A percentile compares a stretch with the other conserved stretches of the same genome.
These are phyloP conservation scores for Mortierella sp. DNA, from an alignment of 371 early-diverging fungal species.

Conservation along the genomic window DNA sequence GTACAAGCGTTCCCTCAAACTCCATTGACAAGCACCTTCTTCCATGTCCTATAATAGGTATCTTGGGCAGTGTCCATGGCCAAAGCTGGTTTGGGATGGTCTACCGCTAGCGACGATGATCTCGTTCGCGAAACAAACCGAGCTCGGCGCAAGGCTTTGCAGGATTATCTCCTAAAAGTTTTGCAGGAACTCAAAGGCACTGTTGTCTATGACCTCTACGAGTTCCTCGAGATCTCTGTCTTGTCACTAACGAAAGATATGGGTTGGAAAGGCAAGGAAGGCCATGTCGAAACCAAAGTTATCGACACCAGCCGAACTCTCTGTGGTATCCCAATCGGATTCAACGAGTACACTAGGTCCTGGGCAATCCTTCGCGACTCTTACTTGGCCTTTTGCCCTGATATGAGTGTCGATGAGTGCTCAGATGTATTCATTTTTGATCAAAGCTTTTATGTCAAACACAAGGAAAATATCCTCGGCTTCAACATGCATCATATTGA, in stretches of 20 bases:
- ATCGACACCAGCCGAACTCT: slow-evolving; percentile 57
- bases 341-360: slow-evolving; percentile 55
- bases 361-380: slow-evolving; percentile 88
- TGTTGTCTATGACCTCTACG: slow-evolving; percentile 81
- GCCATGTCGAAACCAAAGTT: slow-evolving; percentile 72
- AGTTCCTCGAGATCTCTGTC: slow-evolving; percentile 84
- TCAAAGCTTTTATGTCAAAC: slow-evolving; percentile 67
- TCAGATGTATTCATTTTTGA: slow-evolving; percentile 82
- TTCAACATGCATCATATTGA: slow-evolving; percentile 63
- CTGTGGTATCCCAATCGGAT: slow-evolving; percentile 68
- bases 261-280: slow-evolving; percentile 92
- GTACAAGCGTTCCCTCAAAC: neutral
- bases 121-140: slow-evolving; percentile 57
- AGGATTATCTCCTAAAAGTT: slow-evolving; percentile 70
- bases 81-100: slow-evolving; percentile 25
- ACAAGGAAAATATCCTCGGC: slow-evolving; percentile 66
- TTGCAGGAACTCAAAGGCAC: slow-evolving; percentile 72
- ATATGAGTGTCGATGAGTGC: slow-evolving; percentile 66
- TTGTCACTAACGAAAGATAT: slow-evolving; percentile 81
- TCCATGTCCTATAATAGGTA: slow-evolving; percentile 10
- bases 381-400: slow-evolving; percentile 70
- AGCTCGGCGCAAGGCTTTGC: slow-evolving; percentile 71
- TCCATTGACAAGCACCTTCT: neutral
- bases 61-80: slow-evolving; percentile 33
- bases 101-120: slow-evolving; percentile 2